Evolutionary conservation across 345 rosid genomes (phyloP), one percentile per base, ranked within the genome.

Genomic region (Euclidium syriacum): DNA sequence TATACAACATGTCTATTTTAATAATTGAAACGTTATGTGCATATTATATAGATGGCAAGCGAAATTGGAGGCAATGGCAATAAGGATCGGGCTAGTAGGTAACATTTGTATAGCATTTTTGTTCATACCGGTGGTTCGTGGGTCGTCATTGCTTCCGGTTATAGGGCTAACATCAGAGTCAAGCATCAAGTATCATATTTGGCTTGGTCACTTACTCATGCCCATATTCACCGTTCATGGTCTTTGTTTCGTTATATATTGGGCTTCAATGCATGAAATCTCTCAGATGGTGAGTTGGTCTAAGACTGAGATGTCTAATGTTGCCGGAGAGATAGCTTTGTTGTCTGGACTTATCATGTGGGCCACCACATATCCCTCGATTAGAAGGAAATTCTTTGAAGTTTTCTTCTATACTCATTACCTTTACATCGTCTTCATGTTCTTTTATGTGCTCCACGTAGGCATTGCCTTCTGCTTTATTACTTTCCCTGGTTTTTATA

Each of bases 181-280:
- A 2, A 79, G 95, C 87, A 88, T 91, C 58, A 91, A 86, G 71
- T 91, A 86, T 32, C 98, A 91, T 27, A 84, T 84, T 6, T 91
- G 98, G 96, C 69, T 91, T 0, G 96, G 98, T 3, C 95, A 88
- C 44, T 18, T 80, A 43, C 75, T 79, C 65, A 79, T 91, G 88
- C 4, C 62, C 9, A 34, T 88, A 59, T 80, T 86, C 68, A 76
- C 91, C 0, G 64, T 74, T 47, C 96, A 91, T 36, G 96, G 98
- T 7, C 17, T 86, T 39, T 24, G 59, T 58, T 88, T 40, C 75
- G 65, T 91, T 64, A 7, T 67, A 20, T 67, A 29, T 10, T 88
- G 91, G 88, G 63, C 61, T 0, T 50, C 57, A 5, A 69, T 80
- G 0, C 15, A 79, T 34, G 59, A 77, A 6, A 62, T 71, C 23